phyloP scores from a whole-genome alignment of 495 filamentous ascomycete genomes.

The Clohesyomyces aquaticus region DNA sequence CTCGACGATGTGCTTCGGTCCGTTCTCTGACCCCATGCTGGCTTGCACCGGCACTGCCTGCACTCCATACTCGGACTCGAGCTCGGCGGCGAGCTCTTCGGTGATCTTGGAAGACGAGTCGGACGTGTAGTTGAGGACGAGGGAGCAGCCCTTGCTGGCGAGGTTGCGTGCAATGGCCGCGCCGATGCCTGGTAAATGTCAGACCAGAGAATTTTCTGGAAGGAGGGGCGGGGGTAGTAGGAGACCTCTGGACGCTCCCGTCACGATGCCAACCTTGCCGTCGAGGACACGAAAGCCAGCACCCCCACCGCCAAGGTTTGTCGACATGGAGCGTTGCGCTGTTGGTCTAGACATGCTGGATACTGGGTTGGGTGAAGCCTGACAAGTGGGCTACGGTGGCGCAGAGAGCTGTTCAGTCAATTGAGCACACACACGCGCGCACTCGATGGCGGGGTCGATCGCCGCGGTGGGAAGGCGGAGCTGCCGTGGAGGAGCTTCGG shows the following conservation, averaged over 20 bases:
- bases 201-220: not conserved
- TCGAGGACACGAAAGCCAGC: slow-evolving; percentile 37
- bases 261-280: slow-evolving; percentile 48
- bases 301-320: slow-evolving; percentile 35
- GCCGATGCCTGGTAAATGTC: slow-evolving; percentile 70
- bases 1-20: slow-evolving; percentile 51
- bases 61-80: slow-evolving; percentile 46
- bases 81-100: slow-evolving; percentile 47
- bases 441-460: slow-evolving; percentile 13
- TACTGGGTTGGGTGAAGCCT: too few species aligned
- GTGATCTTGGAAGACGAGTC: slow-evolving; percentile 48
- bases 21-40: slow-evolving; percentile 55
- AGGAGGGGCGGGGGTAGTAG: too few species aligned
- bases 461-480: not conserved
- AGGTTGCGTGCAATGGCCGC: slow-evolving; percentile 76
- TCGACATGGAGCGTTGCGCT: slow-evolving; percentile 33
- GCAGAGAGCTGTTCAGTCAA: slow-evolving; percentile 4
- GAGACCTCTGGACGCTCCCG: slow-evolving; percentile 49
- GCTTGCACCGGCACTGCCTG: slow-evolving; percentile 59
- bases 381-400: too few species aligned
- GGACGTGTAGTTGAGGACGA: slow-evolving; percentile 51
- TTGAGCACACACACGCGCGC: not conserved
- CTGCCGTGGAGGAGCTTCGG: slow-evolving; percentile 27
- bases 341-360: slow-evolving; percentile 40
- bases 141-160: slow-evolving; percentile 53